These are phyloP conservation scores for Arctium minus DNA, from an alignment of 129 eudicot genomes.

Conservation along the genomic window DNA sequence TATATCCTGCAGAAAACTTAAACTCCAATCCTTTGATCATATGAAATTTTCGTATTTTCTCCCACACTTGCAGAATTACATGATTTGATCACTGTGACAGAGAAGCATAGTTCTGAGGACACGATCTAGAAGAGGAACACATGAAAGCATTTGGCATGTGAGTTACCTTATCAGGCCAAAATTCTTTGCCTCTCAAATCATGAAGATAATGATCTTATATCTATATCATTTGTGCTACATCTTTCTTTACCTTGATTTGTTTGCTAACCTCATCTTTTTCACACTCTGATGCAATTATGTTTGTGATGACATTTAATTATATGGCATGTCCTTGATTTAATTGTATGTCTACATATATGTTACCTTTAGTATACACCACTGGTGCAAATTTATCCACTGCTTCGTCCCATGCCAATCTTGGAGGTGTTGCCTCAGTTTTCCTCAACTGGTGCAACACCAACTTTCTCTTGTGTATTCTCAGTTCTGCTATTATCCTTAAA, in stretches of 20 bases:
- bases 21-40: too few relatives aligned
- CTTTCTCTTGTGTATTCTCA: too few relatives aligned
- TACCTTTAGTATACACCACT: not conserved
- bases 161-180: not conserved
- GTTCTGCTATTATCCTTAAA: too few relatives aligned
- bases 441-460: too few relatives aligned
- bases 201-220: conserved; percentile 9
- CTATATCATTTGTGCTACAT: not conserved
- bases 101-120: conserved; percentile 32
- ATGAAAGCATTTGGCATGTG: conserved; percentile 27
- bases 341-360: not conserved
- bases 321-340: not conserved
- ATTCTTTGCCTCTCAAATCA: too few relatives aligned
- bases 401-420: too few relatives aligned
- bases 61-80: conserved; percentile 74
- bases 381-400: too few relatives aligned
- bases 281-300: not conserved
- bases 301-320: not conserved
- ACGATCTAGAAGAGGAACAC: conserved; percentile 25
- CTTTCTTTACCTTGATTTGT: not conserved
- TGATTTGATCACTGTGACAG: conserved; percentile 44
- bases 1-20: too few relatives aligned
- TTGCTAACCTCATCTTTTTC: not conserved
- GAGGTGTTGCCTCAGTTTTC: too few relatives aligned
- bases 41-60: conserved; percentile 16